phyloP scores from a whole-genome alignment of 2,329 filamentous ascomycete genomes.

The Fusarium oligoseptatum region DNA sequence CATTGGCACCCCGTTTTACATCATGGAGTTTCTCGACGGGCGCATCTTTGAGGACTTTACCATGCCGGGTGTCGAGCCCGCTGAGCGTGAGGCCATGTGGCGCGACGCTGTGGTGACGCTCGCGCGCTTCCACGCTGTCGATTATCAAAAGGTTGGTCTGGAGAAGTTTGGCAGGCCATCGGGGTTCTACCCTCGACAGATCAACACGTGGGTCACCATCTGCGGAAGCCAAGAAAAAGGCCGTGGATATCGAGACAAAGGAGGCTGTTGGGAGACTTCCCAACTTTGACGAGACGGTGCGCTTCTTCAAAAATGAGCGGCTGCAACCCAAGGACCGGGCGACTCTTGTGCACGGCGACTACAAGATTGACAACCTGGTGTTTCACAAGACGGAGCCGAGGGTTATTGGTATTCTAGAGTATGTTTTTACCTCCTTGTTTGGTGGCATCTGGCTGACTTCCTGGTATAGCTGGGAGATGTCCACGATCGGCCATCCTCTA shows the following conservation, averaged over 20 bases:
- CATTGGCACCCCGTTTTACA: conserved; percentile 93
- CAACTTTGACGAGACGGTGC: conserved; percentile 83
- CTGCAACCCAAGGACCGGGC: conserved; percentile 82
- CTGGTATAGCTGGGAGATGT: conserved; percentile 89
- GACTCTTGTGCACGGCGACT: conserved; percentile 92
- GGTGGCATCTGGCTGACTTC: conserved; percentile 3
- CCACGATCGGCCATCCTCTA: conserved; percentile 94
- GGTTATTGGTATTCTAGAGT: conserved; percentile 94
- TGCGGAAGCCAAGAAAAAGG: conserved; percentile 80
- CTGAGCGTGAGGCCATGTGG: conserved; percentile 86
- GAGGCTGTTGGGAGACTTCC: conserved; percentile 85
- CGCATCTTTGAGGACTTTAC: conserved; percentile 92
- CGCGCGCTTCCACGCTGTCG: conserved; percentile 85
- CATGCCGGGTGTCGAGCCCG: conserved; percentile 78
- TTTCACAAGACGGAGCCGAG: conserved; percentile 90
- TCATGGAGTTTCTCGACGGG: conserved; percentile 96
- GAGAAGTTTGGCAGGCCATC: conserved; percentile 77
- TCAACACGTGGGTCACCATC: conserved; percentile 85
- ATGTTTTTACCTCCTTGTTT: conserved; percentile 47
- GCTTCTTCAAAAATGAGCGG: conserved; percentile 78
- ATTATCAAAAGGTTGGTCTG: conserved; percentile 75
- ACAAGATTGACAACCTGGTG: conserved; percentile 92
- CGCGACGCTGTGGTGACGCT: conserved; percentile 85
- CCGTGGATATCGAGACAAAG: conserved; percentile 81
- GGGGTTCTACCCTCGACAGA: conserved; percentile 89